Base-by-base conservation (phyloP, 2,329 filamentous ascomycete species). In the Chrysoporthe puriensis region DNA sequence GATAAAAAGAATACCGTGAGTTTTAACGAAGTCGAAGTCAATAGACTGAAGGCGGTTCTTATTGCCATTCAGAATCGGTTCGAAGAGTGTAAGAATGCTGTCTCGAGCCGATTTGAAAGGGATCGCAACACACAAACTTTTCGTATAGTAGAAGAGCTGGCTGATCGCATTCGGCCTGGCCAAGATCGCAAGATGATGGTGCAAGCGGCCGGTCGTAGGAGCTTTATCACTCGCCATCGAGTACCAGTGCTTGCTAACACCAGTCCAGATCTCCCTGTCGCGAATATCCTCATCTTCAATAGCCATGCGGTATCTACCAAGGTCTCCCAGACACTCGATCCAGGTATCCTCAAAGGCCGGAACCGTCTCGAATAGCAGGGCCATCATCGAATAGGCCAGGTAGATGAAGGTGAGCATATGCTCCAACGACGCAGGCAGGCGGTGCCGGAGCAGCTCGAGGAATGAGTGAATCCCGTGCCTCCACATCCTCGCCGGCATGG, bases 401-500 rank as follows among this genome's bases (percentile, higher is more conserved):
- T 96, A 96, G 0, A 98, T 93, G 66, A 97, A 98, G 0, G 90
- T 89, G 0, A 97, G 81, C 94, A 98, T 97, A 66, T 96, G 91
- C 62, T 97, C 94, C 0, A 94, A 79, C 1, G 91, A 94, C 0
- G 84, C 84, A 0, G 94, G 95, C 0, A 97, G 80, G 2, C 90
- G 86, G 71, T 92, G 88, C 0, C 93, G 84, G 0, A 97, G 77
- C 0, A 96, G 77, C 71, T 97, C 93, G 0, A 97, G 82, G 67
- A 96, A 96, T 0, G 88, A 90, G 74, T 96, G 93, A 3, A 98
- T 97, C 0, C 92, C 95, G 73, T 97, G 92, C 0, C 93, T 85
- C 96, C 96, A 98, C 92, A 98, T 96, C 0, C 95, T 83, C 0
- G 92, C 93, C 0, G 95, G 94, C 93, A 98, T 97, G 0, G 89